These are phyloP conservation scores for Takakia lepidozioides DNA, from an alignment of 225 moss, liverwort and hornwort genomes.

Conservation along the genomic window DNA sequence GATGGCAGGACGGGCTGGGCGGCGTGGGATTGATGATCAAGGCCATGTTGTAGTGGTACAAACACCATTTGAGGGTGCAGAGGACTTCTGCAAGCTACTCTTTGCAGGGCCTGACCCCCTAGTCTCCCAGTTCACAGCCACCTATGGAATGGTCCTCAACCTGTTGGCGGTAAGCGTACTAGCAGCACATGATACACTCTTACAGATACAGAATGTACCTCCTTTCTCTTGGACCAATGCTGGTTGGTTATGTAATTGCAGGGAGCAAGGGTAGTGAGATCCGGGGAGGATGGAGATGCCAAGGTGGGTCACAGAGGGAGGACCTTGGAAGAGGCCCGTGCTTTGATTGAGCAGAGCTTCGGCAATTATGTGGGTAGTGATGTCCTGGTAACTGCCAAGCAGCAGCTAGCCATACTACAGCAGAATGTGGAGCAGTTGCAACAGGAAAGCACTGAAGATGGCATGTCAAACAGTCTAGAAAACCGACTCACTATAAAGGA, in stretches of 20 bases:
- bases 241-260: too few species aligned
- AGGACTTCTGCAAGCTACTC: constrained; percentile 85
- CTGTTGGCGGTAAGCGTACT: constrained; percentile 60
- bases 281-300: too few species aligned
- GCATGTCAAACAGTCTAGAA: constrained; percentile 38
- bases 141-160: constrained; percentile 97
- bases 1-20: constrained; percentile 97
- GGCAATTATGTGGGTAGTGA: constrained; percentile 97
- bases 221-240: too few species aligned
- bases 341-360: constrained; percentile 90
- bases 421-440: constrained; percentile 51
- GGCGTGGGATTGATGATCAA: constrained; percentile 84
- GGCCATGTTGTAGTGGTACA: constrained; percentile 92
- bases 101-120: constrained; percentile 88
- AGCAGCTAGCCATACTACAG: constrained; percentile 61
- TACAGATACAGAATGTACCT: too few species aligned
- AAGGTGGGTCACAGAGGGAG: too few species aligned
- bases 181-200: too few species aligned
- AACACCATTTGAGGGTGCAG: constrained; percentile 94
- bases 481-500: constrained; percentile 59
- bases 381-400: constrained; percentile 81
- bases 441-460: constrained; percentile 38
- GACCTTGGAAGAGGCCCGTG: constrained; percentile 76
- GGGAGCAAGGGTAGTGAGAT: too few species aligned
- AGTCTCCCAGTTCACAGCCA: constrained; percentile 92